A percentile compares a stretch with the other conserved stretches of the same genome.
Conservation (phyloP, 2,329 filamentous ascomycete genomes). For the Trichoderma sp. region DNA sequence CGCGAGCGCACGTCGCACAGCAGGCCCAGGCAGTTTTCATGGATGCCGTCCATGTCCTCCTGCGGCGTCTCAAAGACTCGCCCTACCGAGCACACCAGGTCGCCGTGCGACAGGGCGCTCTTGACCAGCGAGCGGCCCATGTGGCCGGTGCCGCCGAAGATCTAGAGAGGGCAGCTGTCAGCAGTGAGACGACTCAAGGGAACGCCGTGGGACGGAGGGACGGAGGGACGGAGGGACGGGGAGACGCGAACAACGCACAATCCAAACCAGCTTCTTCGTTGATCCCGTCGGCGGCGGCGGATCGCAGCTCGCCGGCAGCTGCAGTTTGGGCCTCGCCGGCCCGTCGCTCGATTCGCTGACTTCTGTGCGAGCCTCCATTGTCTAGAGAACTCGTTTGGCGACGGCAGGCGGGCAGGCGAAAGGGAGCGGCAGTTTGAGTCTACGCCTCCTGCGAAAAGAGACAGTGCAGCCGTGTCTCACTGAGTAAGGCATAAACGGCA, state of each 20-base stretch:
- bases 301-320: constrained; percentile 82
- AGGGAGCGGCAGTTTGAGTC: neutral
- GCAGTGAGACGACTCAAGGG: neutral
- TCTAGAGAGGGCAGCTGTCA: constrained; percentile 47
- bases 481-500: neutral
- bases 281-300: constrained; percentile 73
- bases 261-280: constrained; percentile 79
- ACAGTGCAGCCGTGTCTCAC: constrained; percentile 6
- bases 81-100: constrained; percentile 84
- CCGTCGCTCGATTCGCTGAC: constrained; percentile 23
- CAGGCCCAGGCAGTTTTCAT: constrained; percentile 73
- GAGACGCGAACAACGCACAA: constrained; percentile 59
- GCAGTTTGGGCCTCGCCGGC: constrained; percentile 31
- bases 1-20: constrained; percentile 87
- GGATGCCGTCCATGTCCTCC: constrained; percentile 70
- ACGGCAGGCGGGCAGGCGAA: neutral
- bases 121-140: constrained; percentile 91
- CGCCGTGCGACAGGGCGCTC: constrained; percentile 74
- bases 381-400: neutral
- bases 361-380: constrained; percentile 18
- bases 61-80: constrained; percentile 75
- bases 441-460: neutral
- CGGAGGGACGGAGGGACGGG: neutral
- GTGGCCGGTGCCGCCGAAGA: constrained; percentile 96
- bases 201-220: neutral